Percentiles rank a stretch among this genome's conserved stretches.
phyloP scores from a whole-genome alignment of 305 asterid species.

The Fraxinus sp. region DNA sequence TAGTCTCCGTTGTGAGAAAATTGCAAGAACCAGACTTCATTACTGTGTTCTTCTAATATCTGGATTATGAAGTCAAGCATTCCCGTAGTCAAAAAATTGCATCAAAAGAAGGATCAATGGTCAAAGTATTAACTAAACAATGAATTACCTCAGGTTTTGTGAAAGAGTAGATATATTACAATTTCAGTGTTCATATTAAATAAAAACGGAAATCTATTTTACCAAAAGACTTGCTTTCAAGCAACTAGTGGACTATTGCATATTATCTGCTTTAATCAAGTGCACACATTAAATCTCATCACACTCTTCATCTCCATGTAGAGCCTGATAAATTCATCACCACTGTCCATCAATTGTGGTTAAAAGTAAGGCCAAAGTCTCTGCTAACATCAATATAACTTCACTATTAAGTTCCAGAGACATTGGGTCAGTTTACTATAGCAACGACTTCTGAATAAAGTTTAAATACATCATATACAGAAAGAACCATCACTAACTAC shows the following conservation, averaged over 20 bases:
- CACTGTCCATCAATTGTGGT: background rate
- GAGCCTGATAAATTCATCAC: background rate
- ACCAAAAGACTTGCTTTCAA: background rate
- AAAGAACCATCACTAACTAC: background rate
- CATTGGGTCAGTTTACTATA: background rate
- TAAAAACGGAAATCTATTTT: background rate
- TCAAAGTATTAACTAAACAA: background rate
- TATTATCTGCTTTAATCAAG: background rate
- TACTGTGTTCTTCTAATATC: slow-evolving; percentile 27
- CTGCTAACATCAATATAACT: background rate
- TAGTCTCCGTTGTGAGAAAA: slow-evolving; percentile 36
- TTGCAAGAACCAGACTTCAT: slow-evolving; percentile 35
- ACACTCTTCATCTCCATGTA: background rate
- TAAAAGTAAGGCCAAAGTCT: background rate
- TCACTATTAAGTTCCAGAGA: background rate
- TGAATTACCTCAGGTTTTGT: background rate
- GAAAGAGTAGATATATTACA: background rate
- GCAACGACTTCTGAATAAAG: background rate
- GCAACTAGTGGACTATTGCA: background rate
- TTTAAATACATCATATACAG: background rate
- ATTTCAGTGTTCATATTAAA: background rate
- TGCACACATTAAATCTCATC: background rate
- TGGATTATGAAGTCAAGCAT: slow-evolving; percentile 4
- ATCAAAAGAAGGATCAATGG: background rate
- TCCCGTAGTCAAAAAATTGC: background rate